Conservation (phyloP, 2,329 filamentous ascomycete species). For the Lachnellula hyalina region DNA sequence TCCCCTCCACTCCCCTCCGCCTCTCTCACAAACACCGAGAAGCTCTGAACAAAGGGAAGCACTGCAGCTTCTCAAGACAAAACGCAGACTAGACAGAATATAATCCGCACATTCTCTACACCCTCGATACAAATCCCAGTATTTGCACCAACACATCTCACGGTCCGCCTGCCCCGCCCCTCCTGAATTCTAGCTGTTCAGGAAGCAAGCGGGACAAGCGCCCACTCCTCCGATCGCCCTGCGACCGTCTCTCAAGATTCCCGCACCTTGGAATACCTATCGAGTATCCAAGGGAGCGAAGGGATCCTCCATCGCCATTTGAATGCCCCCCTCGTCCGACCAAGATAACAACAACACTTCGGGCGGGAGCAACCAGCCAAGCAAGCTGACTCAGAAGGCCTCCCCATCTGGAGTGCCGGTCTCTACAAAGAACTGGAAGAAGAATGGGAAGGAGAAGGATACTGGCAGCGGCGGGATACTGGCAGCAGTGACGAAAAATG, state of each 20-base stretch:
- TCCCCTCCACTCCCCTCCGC: conserved; percentile 5
- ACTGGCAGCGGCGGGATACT: conserved; percentile 22
- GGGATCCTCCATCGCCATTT: conserved; percentile 20
- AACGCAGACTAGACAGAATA: neutral
- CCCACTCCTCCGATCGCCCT: neutral
- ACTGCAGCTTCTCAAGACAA: neutral
- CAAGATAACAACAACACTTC: conserved; percentile 26
- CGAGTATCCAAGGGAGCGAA: neutral
- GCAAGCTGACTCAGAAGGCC: conserved; percentile 23
- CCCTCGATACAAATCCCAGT: neutral
- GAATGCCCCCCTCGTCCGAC: conserved; percentile 34
- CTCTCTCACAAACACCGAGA: neutral
- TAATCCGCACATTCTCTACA: neutral
- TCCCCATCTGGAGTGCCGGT: conserved; percentile 23
- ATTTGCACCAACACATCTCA: neutral
- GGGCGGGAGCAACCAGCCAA: conserved; percentile 16
- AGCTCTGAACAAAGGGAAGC: conserved; percentile 7
- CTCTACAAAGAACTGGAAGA: conserved; percentile 28
- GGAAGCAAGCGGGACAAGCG: conserved; percentile 20
- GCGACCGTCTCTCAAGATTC: conserved; percentile 8
- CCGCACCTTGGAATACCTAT: conserved; percentile 3
- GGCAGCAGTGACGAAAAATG: conserved; percentile 31
- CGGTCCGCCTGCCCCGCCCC: conserved; percentile 13
- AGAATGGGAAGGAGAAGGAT: conserved; percentile 33
- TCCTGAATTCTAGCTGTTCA: conserved; percentile 23